Evolutionary conservation across 148 eudicot species (phyloP).

Genomic region (Amaranthus hypochondriacus): DNA sequence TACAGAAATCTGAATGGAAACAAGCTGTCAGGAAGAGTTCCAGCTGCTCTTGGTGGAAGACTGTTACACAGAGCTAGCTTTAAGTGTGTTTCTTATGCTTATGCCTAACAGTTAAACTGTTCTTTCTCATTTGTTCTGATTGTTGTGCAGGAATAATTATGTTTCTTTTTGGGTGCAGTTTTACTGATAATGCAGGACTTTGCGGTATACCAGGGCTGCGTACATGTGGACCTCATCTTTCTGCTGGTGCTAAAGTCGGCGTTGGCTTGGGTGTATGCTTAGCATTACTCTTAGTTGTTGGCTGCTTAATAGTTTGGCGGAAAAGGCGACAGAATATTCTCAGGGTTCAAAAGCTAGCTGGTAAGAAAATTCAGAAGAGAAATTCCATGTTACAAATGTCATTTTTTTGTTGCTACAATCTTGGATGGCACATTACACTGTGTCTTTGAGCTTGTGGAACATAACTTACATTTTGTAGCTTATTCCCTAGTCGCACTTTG

Average conservation of each 20-base stretch:
- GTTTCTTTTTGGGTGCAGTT: slow-evolving; percentile 40
- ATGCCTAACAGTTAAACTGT: not conserved
- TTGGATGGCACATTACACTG: too few species aligned
- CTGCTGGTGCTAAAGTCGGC: slow-evolving; percentile 77
- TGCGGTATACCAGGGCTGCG: slow-evolving; percentile 94
- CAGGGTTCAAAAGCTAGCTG: slow-evolving; percentile 80
- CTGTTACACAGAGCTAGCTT: slow-evolving; percentile 93
- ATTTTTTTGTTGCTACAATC: not conserved
- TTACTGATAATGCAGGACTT: slow-evolving; percentile 85
- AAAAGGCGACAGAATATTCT: slow-evolving; percentile 95
- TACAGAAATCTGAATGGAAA: slow-evolving; percentile 88
- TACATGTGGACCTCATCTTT: slow-evolving; percentile 87
- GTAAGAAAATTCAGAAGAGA: slow-evolving; percentile 33
- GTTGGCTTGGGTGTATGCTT: slow-evolving; percentile 49
- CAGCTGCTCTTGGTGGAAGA: slow-evolving; percentile 80
- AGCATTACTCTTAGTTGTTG: slow-evolving; percentile 38
- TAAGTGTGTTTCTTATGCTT: slow-evolving; percentile 51
- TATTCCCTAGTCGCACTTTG: too few species aligned
- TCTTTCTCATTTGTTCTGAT: not conserved
- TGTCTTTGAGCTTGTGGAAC: too few species aligned
- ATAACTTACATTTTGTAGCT: too few species aligned
- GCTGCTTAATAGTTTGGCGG: slow-evolving; percentile 76
- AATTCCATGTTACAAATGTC: not conserved
- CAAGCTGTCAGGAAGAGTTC: slow-evolving; percentile 81
- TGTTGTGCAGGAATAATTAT: not conserved